These are phyloP conservation scores for Filobasidium floriforme DNA, from an alignment of 768 basidiomycete genomes.

Conservation along the genomic window DNA sequence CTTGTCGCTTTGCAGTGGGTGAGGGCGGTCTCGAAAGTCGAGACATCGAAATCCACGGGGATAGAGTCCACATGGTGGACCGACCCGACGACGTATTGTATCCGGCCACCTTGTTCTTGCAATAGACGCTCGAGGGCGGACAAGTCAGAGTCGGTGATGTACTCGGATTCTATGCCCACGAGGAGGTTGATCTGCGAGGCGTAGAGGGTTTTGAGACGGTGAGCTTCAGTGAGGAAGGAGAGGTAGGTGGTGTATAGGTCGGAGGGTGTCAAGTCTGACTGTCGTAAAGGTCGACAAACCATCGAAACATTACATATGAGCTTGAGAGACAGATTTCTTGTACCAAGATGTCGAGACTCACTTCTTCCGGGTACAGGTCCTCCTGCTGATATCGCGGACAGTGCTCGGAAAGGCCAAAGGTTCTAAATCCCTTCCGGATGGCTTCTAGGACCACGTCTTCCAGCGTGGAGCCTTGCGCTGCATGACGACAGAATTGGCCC, in stretches of 20 bases:
- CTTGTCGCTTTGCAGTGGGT: constrained; percentile 42
- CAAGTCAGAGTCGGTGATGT: constrained; percentile 64
- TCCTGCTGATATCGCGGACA: constrained; percentile 71
- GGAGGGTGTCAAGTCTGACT: constrained; percentile 56
- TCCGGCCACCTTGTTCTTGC: constrained; percentile 33
- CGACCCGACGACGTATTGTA: constrained; percentile 87
- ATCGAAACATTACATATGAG: not conserved
- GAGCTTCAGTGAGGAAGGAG: constrained; percentile 68
- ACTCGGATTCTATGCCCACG: constrained; percentile 88
- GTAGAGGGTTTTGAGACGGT: constrained; percentile 61
- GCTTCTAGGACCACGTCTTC: constrained; percentile 77
- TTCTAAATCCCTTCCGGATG: constrained; percentile 64
- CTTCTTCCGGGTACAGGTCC: constrained; percentile 96
- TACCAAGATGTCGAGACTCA: constrained; percentile 42
- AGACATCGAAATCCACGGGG: constrained; percentile 84
- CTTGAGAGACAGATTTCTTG: not conserved
- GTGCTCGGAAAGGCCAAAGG: constrained; percentile 87
- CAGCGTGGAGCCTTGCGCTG: constrained; percentile 56
- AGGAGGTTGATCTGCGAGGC: constrained; percentile 63
- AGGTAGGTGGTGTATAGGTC: constrained; percentile 61
- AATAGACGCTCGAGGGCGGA: constrained; percentile 55
- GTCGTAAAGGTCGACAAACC: not conserved
- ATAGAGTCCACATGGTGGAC: constrained; percentile 81
- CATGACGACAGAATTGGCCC: constrained; percentile 89
- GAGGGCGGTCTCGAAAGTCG: constrained; percentile 62